Evolutionary conservation across 306 rosid species (phyloP).

Genomic region (Vicia faba): DNA sequence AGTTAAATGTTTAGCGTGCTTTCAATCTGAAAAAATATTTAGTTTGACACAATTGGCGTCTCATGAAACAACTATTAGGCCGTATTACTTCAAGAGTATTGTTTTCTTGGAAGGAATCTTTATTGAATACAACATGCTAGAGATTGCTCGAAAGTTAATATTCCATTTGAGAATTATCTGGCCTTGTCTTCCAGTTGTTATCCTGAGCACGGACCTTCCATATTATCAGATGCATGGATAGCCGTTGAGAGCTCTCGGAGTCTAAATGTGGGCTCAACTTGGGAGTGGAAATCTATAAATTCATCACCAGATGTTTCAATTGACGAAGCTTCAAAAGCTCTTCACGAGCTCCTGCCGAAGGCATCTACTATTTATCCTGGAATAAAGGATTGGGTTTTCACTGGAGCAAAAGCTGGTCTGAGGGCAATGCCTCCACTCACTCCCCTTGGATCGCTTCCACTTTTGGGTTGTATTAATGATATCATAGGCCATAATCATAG

Average conservation of each 20-base stretch:
- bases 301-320: slow-evolving; percentile 63
- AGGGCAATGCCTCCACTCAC: slow-evolving; percentile 98
- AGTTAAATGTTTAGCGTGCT: slow-evolving; percentile 12
- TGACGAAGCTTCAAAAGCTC: slow-evolving; percentile 66
- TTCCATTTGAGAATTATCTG: slow-evolving; percentile 19
- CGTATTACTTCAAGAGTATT: slow-evolving; percentile 18
- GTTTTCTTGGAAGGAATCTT: slow-evolving; percentile 6
- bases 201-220: slow-evolving; percentile 70
- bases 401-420: slow-evolving; percentile 84
- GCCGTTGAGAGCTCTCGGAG: slow-evolving; percentile 67
- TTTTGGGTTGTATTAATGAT: slow-evolving; percentile 78
- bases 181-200: slow-evolving; percentile 56
- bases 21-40: slow-evolving; percentile 3
- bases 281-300: slow-evolving; percentile 88
- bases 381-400: slow-evolving; percentile 65
- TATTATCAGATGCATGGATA: slow-evolving; percentile 90
- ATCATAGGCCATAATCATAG: slow-evolving; percentile 42
- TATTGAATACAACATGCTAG: background rate
- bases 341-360: slow-evolving; percentile 76
- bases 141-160: slow-evolving; percentile 12
- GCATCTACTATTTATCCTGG: slow-evolving; percentile 64
- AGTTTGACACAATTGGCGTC: slow-evolving; percentile 5
- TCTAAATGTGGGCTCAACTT: slow-evolving; percentile 76
- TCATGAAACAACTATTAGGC: slow-evolving; percentile 19
- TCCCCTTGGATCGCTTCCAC: slow-evolving; percentile 80